A percentile compares a stretch with the other conserved stretches of the same genome.
phyloP scores from a whole-genome alignment of 108 stramenopile species.

The Cyclotella kingstonii region DNA sequence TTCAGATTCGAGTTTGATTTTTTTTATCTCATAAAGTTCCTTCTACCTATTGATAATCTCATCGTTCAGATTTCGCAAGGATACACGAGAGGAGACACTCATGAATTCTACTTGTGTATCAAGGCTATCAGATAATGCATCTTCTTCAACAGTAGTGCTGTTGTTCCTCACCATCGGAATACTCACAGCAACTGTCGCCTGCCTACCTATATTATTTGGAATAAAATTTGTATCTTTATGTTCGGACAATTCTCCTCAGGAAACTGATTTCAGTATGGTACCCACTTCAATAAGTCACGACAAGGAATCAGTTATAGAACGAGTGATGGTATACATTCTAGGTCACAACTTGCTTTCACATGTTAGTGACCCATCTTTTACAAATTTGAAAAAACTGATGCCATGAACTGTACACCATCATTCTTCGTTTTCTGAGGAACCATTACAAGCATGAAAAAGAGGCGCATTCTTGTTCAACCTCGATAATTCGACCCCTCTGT shows the following conservation, averaged over 20 bases:
- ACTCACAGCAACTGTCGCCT: constrained; percentile 7
- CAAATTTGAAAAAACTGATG: too few species aligned
- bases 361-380: too few species aligned
- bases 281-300: neutral
- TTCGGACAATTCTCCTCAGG: neutral
- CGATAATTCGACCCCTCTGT: too few species aligned
- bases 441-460: too few species aligned
- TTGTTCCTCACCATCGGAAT: neutral
- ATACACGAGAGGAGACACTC: constrained; percentile 8
- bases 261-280: constrained; percentile 13
- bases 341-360: neutral
- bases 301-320: constrained; percentile 1
- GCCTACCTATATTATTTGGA: constrained; percentile 7
- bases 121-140: neutral
- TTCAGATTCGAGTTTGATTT: neutral
- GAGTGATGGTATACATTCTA: constrained; percentile 1
- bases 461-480: too few species aligned
- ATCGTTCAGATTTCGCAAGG: constrained; percentile 7
- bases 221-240: constrained; percentile 4
- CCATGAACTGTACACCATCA: too few species aligned
- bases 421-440: too few species aligned
- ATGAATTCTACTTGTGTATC: neutral
- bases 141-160: neutral
- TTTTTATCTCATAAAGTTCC: neutral
- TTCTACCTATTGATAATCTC: neutral